Conservation (phyloP, 2,329 filamentous ascomycete species). For the Colletotrichum gigasporum region DNA sequence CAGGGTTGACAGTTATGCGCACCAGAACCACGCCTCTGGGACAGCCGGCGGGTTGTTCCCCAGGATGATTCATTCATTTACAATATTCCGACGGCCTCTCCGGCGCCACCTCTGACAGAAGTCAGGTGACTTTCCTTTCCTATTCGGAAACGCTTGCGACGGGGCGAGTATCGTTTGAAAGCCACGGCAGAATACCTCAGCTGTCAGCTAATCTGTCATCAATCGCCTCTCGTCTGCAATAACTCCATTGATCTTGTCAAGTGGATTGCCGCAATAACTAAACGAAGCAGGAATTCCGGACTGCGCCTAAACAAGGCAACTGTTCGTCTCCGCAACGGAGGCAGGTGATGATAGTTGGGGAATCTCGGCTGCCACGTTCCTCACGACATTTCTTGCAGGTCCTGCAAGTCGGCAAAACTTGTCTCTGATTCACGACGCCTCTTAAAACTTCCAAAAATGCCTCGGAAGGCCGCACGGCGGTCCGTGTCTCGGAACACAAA, state of each 20-base stretch:
- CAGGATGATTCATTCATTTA: background rate
- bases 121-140: background rate
- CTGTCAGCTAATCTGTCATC: too few species aligned
- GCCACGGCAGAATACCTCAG: background rate
- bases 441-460: background rate
- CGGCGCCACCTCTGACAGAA: background rate
- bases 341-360: background rate
- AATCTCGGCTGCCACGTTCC: background rate
- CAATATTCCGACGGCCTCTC: background rate
- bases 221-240: background rate
- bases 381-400: background rate
- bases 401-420: conserved; percentile 8
- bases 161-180: background rate
- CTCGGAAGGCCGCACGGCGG: conserved; percentile 1
- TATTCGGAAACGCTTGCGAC: conserved; percentile 9
- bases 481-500: conserved; percentile 8
- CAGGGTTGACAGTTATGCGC: background rate
- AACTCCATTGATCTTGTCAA: background rate
- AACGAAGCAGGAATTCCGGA: conserved; percentile 3
- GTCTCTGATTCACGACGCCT: background rate
- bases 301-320: background rate
- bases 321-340: background rate
- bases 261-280: background rate
- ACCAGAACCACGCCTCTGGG: background rate
- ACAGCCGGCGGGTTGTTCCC: background rate